Base-by-base conservation (phyloP, 371 early-diverging fungal genomes). In the Rhizopus delemar region DNA sequence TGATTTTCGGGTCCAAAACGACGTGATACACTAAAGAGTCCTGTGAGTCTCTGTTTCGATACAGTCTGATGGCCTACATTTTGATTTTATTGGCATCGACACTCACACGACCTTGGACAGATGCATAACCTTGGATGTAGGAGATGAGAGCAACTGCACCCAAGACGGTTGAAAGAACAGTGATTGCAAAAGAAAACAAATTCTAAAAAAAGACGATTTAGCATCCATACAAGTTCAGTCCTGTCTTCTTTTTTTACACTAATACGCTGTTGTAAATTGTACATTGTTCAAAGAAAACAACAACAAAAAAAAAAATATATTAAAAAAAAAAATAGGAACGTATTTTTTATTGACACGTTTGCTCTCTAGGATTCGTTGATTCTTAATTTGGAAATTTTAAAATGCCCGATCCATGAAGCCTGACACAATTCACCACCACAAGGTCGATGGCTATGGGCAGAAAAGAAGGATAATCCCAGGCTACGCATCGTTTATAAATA, bases 171-270 rank as follows among this genome's bases (percentile, higher is more conserved):
- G 84, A 83, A 45, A 85, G 48, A 29, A 86, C 88, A 22, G 87
- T 84, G 53, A 88, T 60, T 41, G 88, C 82, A 79, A 86, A 86
- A 3, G 92, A 88, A 56, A 86, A 70, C 5, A 89, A 77, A 38
- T 87, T 66, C 75, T 75, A 62, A 51, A 41, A 46, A 39, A 41
- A 5, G 34, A 22, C 22, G 0, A 22, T 22, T 22, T 22, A 22
- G 22, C 22, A 22, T 22, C 22, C 22, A 22, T 22, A 22, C 22
- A 22, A 22, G 22, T 22, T 22, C 22, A 22, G 22, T 22, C 1
- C 22, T 22, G 22, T 22, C 16, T 32, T 22, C 16, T 55, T 54
- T 16, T 8, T 34, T 51, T 71, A 75, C 84, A 71, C 85, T 90
- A 48, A 75, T 77, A 43, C 91, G 82, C 62, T 82, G 80, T 54